A percentile compares a stretch with the other conserved stretches of the same genome.
Evolutionary conservation across 345 rosid genomes (phyloP).

Genomic region (Eucalyptus albens): DNA sequence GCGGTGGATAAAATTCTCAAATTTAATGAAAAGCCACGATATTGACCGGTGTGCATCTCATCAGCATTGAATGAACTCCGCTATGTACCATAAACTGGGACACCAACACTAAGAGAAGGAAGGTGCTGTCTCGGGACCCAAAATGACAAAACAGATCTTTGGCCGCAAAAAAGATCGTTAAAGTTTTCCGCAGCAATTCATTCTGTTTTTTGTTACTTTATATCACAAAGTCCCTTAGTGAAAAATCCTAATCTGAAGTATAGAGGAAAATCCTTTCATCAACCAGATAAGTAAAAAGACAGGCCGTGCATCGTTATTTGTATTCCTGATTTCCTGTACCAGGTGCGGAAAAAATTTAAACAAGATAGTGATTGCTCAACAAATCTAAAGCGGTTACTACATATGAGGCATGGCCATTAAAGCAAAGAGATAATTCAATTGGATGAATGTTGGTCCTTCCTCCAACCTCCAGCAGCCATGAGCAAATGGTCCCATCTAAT

Average conservation of each 20-base stretch:
- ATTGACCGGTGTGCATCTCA: neutral
- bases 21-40: neutral
- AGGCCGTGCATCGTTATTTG: neutral
- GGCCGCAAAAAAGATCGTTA: neutral
- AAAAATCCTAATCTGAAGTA: neutral
- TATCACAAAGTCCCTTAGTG: neutral
- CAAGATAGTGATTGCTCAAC: neutral
- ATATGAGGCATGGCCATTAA: conserved; percentile 68
- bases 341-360: neutral
- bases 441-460: conserved; percentile 78
- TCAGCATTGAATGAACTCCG: neutral
- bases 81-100: neutral
- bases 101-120: neutral
- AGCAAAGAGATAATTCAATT: conserved; percentile 86
- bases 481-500: conserved; percentile 81
- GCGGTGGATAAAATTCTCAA: neutral
- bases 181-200: neutral
- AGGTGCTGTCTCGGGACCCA: neutral
- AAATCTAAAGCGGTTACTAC: neutral
- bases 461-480: conserved; percentile 91
- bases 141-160: neutral
- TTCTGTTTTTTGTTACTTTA: neutral
- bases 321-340: neutral
- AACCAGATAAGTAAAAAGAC: neutral
- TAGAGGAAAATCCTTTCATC: neutral